Percentiles rank a stretch among this genome's conserved stretches.
phyloP scores from a whole-genome alignment of 768 basidiomycete species.

The Sistotremastrum suecicum region DNA sequence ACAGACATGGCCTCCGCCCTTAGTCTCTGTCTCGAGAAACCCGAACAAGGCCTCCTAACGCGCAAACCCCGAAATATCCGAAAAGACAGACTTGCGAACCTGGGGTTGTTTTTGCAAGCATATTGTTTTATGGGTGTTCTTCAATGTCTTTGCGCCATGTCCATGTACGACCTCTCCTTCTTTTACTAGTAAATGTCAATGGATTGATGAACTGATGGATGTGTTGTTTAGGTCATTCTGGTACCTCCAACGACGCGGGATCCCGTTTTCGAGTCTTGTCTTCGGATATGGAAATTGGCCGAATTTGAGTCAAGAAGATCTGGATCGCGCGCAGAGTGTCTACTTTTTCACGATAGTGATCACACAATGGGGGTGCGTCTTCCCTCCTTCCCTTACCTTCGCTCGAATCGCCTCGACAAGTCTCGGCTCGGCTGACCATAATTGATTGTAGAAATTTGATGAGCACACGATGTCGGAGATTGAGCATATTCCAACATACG shows the following conservation, averaged over 20 bases:
- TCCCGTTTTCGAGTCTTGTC: slow-evolving; percentile 31
- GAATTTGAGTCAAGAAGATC: slow-evolving; percentile 23
- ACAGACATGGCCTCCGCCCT: not conserved
- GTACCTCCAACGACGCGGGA: not conserved
- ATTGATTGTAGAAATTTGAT: slow-evolving; percentile 25
- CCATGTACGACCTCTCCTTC: slow-evolving; percentile 23
- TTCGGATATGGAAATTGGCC: slow-evolving; percentile 32
- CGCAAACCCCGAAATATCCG: slow-evolving; percentile 36
- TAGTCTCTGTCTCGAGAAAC: slow-evolving; percentile 32
- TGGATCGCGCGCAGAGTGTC: slow-evolving; percentile 35
- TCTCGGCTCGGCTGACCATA: too few species aligned
- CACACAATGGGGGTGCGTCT: slow-evolving; percentile 38
- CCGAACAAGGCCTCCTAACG: slow-evolving; percentile 36
- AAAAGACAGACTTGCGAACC: slow-evolving; percentile 35
- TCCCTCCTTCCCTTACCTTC: too few species aligned
- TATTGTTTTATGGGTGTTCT: slow-evolving; percentile 33
- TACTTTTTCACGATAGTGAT: slow-evolving; percentile 38
- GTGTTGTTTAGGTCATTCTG: slow-evolving; percentile 13
- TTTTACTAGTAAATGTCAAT: slow-evolving; percentile 28
- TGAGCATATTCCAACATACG: slow-evolving; percentile 41
- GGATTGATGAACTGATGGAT: slow-evolving; percentile 20
- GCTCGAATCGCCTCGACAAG: too few species aligned
- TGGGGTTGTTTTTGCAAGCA: slow-evolving; percentile 33
- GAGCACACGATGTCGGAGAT: slow-evolving; percentile 37
- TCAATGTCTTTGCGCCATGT: slow-evolving; percentile 33